Conservation (phyloP, 1,139 yeast genomes). For the Waltiozyma sp. region DNA sequence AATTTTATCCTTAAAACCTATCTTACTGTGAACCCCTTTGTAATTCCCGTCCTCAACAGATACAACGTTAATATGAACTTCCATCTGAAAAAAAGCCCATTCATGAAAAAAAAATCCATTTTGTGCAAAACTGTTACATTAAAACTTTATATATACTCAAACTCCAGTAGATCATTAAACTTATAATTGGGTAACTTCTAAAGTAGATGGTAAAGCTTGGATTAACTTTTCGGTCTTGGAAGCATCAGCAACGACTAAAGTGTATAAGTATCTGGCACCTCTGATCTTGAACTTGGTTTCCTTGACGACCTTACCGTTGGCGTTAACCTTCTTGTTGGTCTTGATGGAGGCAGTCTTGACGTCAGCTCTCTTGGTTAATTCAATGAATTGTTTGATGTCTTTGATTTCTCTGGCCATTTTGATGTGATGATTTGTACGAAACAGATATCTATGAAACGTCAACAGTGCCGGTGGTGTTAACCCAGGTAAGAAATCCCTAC, state of each 20-base stretch:
- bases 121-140: not conserved
- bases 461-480: not conserved
- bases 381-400: conserved; percentile 96
- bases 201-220: conserved; percentile 96
- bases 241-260: conserved; percentile 91
- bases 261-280: conserved; percentile 91
- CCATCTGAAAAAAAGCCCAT: not conserved
- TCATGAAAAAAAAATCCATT: not conserved
- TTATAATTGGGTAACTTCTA: conserved; percentile 43
- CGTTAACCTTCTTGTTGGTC: conserved; percentile 77
- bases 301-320: conserved; percentile 78
- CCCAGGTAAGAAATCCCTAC: not conserved
- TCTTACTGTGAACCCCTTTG: not conserved
- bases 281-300: conserved; percentile 99
- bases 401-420: conserved; percentile 49
- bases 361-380: conserved; percentile 96
- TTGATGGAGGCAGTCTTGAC: conserved; percentile 86
- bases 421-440: conserved; percentile 2
- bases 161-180: not conserved
- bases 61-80: not conserved
- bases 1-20: no score
- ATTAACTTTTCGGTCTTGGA: conserved; percentile 97
- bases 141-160: not conserved
- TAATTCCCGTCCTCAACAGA: not conserved
- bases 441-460: not conserved